phyloP scores from a whole-genome alignment of 2,329 filamentous ascomycete species.

The Trichoderma sp. region DNA sequence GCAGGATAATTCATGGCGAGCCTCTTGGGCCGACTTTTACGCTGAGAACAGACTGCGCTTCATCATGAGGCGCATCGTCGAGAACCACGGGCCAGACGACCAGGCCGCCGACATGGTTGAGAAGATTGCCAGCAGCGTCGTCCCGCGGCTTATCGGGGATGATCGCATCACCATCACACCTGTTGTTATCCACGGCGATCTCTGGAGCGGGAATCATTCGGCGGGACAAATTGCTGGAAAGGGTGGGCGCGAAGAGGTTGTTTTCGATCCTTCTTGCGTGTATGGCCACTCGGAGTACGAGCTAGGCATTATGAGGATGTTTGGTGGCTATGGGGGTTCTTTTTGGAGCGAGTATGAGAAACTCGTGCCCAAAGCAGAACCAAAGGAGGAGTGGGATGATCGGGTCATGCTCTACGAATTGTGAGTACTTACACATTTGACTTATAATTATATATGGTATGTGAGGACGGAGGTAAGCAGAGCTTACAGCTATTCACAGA shows the following conservation, averaged over 20 bases:
- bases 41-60: slow-evolving; percentile 70
- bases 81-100: slow-evolving; percentile 63
- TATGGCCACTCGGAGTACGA: slow-evolving; percentile 92
- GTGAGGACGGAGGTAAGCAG: not conserved
- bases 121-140: slow-evolving; percentile 61
- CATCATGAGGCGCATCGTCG: slow-evolving; percentile 60
- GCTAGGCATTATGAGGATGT: slow-evolving; percentile 94
- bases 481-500: slow-evolving; percentile 43
- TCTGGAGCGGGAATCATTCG: slow-evolving; percentile 89
- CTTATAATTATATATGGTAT: not conserved
- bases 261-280: slow-evolving; percentile 78
- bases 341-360: slow-evolving; percentile 80
- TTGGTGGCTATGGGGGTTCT: slow-evolving; percentile 74
- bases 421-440: slow-evolving; percentile 48
- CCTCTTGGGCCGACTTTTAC: slow-evolving; percentile 84
- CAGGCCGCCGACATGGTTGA: slow-evolving; percentile 67
- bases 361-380: slow-evolving; percentile 77
- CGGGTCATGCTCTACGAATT: slow-evolving; percentile 79
- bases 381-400: slow-evolving; percentile 81
- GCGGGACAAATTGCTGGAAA: slow-evolving; percentile 61
- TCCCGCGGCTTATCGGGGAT: slow-evolving; percentile 74
- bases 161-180: slow-evolving; percentile 66
- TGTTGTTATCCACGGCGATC: slow-evolving; percentile 83
- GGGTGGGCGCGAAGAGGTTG: slow-evolving; percentile 66
- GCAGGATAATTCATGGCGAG: slow-evolving; percentile 74